Conservation (phyloP, 805 yeast genomes). For the Suhomyces sp. region DNA sequence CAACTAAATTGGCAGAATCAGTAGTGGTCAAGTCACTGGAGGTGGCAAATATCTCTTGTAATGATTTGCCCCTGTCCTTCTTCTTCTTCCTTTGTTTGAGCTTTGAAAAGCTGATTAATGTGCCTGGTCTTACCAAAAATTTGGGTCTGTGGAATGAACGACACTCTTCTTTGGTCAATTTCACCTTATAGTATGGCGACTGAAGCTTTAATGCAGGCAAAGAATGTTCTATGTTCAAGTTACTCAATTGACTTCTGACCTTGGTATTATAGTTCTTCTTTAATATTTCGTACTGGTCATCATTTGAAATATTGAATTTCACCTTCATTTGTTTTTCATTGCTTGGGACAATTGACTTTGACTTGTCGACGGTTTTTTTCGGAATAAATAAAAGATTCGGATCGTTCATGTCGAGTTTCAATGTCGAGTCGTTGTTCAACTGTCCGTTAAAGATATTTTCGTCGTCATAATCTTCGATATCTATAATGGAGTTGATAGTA, state of each 20-base stretch:
- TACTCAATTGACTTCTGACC: constrained; percentile 89
- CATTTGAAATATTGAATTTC: constrained; percentile 85
- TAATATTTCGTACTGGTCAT: constrained; percentile 75
- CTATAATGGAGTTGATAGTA: constrained; percentile 7
- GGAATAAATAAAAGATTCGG: constrained; percentile 69
- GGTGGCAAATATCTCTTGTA: constrained; percentile 66
- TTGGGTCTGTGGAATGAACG: constrained; percentile 79
- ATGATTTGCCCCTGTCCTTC: constrained; percentile 81
- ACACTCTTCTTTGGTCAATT: constrained; percentile 59
- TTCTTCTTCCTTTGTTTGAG: constrained; percentile 78
- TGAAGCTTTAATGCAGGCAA: constrained; percentile 84
- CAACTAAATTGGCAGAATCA: constrained; percentile 73
- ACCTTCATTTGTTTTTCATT: constrained; percentile 52
- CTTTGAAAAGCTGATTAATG: constrained; percentile 71
- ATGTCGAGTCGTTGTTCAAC: constrained; percentile 30
- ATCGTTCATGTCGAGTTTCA: constrained; percentile 78
- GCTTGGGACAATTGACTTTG: constrained; percentile 46
- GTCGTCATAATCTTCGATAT: constrained; percentile 45
- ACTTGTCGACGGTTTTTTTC: constrained; percentile 22
- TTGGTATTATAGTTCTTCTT: constrained; percentile 86
- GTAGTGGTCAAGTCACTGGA: constrained; percentile 79
- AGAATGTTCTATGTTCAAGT: constrained; percentile 86
- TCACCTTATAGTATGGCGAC: constrained; percentile 86
- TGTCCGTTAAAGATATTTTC: constrained; percentile 74
- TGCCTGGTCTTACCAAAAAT: constrained; percentile 74